A percentile compares a stretch with the other conserved stretches of the same genome.
phyloP scores from a whole-genome alignment of 495 filamentous ascomycete genomes.

The Aspergillus sparsus region DNA sequence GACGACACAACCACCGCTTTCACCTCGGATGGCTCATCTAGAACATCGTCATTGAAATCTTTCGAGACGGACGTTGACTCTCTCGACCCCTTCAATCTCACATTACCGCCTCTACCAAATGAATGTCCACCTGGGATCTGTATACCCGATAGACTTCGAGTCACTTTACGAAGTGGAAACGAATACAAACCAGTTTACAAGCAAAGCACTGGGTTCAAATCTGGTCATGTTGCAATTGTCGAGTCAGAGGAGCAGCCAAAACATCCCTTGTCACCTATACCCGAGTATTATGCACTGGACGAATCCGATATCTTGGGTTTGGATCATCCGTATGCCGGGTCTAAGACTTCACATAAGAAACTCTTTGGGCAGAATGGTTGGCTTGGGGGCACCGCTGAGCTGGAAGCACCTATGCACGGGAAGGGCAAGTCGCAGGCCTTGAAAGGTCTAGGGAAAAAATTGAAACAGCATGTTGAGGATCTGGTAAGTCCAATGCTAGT shows the following conservation, averaged over 20 bases:
- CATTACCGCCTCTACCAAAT: slow-evolving; percentile 8
- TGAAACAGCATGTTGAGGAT: slow-evolving; percentile 49
- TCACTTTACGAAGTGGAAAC: slow-evolving; percentile 12
- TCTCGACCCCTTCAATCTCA: slow-evolving; percentile 5
- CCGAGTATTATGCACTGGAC: neutral
- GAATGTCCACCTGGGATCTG: neutral
- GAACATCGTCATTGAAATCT: slow-evolving; percentile 16
- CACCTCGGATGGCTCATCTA: slow-evolving; percentile 14
- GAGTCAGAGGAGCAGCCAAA: slow-evolving; percentile 11
- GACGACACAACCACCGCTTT: neutral
- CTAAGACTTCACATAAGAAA: slow-evolving; percentile 41
- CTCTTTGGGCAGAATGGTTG: slow-evolving; percentile 56
- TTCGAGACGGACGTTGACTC: slow-evolving; percentile 4
- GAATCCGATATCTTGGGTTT: neutral
- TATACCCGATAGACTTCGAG: slow-evolving; percentile 4
- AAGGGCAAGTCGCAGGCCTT: slow-evolving; percentile 40
- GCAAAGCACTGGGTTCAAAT: neutral
- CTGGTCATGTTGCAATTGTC: slow-evolving; percentile 19
- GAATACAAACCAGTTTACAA: slow-evolving; percentile 18
- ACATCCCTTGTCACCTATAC: slow-evolving; percentile 7
- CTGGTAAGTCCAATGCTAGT: slow-evolving; percentile 36
- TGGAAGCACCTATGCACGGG: slow-evolving; percentile 29
- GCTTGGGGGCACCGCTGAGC: slow-evolving; percentile 43
- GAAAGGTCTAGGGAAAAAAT: slow-evolving; percentile 43
- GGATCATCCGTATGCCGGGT: slow-evolving; percentile 6